Percentiles rank a stretch among this genome's conserved stretches.
Evolutionary conservation across 1,284 basidiomycete genomes (phyloP).

Genomic region (Cutaneotrichosporon sp.): DNA sequence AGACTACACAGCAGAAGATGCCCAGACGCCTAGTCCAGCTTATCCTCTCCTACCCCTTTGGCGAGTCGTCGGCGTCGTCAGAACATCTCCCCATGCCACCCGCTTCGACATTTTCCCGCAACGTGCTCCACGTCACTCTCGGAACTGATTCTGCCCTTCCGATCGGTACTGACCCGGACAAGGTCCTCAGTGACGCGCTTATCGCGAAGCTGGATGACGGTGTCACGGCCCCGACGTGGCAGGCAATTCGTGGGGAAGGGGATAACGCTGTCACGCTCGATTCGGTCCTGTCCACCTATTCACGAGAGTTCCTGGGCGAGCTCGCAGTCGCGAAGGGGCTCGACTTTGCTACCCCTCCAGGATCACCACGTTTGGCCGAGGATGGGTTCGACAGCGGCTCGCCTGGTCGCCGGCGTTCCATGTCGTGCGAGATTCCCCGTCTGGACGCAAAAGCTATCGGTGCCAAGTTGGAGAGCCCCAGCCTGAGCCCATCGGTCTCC

Average conservation of each 20-base stretch:
- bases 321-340: constrained; percentile 7
- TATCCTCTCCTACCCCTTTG: constrained; percentile 38
- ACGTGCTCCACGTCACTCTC: constrained; percentile 28
- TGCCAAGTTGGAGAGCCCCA: no score
- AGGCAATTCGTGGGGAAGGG: constrained; percentile 3
- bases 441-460: no score
- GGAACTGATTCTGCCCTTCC: constrained; percentile 16
- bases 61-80: constrained; percentile 25
- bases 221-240: constrained; percentile 5
- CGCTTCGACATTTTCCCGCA: constrained; percentile 28
- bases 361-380: neutral
- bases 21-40: constrained; percentile 32
- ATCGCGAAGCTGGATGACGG: constrained; percentile 15
- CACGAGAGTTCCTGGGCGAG: constrained; percentile 18
- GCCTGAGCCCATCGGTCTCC: neutral
- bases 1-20: constrained; percentile 31
- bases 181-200: constrained; percentile 14
- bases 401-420: constrained; percentile 18
- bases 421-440: constrained; percentile 17
- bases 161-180: constrained; percentile 16
- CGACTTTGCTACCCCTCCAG: constrained; percentile 8
- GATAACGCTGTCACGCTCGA: constrained; percentile 12
- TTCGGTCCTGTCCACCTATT: constrained; percentile 19
- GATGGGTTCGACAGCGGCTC: constrained; percentile 8
- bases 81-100: constrained; percentile 29